Conservation (phyloP, 2,329 filamentous ascomycete species). For the Aspergillus ibericus region DNA sequence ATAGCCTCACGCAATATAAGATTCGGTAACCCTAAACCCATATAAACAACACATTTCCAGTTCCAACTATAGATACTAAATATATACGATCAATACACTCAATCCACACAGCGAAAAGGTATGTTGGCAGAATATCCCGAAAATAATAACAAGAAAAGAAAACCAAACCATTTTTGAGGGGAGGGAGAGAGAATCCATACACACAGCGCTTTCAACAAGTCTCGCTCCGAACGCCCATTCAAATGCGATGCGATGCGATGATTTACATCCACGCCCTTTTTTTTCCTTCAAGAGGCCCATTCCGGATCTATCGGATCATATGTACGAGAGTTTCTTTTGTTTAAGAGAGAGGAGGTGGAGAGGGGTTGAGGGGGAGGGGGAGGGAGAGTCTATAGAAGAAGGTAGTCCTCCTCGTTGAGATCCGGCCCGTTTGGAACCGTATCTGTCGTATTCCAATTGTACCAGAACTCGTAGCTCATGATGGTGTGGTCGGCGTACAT, state of each 20-base stretch:
- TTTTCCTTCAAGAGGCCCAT: not conserved
- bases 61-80: not conserved
- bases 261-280: not conserved
- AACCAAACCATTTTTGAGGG: not conserved
- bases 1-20: no score
- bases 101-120: not conserved
- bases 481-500: slow-evolving; percentile 58
- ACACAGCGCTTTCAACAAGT: not conserved
- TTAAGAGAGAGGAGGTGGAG: not conserved
- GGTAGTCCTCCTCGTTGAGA: slow-evolving; percentile 16
- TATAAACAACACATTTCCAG: not conserved
- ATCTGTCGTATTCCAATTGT: slow-evolving; percentile 34
- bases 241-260: not conserved
- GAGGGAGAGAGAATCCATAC: not conserved
- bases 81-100: no score
- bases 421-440: not conserved
- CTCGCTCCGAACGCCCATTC: not conserved
- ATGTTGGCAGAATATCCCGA: not conserved
- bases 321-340: not conserved
- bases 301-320: not conserved
- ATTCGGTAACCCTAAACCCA: not conserved
- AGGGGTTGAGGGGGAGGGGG: no score
- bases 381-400: slow-evolving; percentile 13
- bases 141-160: not conserved
- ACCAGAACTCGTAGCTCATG: slow-evolving; percentile 60